These are phyloP conservation scores for Phycomyces blakesleeanus DNA, from an alignment of 192 early-diverging fungal species.

Conservation along the genomic window DNA sequence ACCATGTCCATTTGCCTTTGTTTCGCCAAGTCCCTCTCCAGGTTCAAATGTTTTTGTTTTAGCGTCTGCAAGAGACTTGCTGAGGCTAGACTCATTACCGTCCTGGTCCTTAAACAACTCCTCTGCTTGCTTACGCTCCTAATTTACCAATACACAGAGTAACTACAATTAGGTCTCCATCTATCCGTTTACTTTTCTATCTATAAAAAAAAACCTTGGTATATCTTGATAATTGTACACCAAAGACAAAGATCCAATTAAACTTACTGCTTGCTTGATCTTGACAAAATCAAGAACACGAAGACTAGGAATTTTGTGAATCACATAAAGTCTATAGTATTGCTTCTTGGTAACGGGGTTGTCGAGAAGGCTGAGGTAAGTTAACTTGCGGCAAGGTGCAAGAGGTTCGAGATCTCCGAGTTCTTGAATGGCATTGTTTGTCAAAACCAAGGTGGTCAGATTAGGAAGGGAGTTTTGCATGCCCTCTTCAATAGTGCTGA, in stretches of 20 bases:
- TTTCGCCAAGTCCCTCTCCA: conserved; percentile 58
- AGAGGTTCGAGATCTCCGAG: conserved; percentile 85
- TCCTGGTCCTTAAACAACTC: conserved; percentile 66
- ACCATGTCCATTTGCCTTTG: conserved; percentile 56
- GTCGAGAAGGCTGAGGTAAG: conserved; percentile 74
- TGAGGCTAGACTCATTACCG: conserved; percentile 61
- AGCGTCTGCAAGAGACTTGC: conserved; percentile 60
- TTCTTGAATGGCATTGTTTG: conserved; percentile 82
- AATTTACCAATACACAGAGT: background rate
- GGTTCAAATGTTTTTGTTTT: conserved; percentile 83
- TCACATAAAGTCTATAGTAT: conserved; percentile 80
- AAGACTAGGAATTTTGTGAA: conserved; percentile 74
- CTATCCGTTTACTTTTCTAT: too few species aligned
- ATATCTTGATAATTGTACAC: conserved; percentile 2
- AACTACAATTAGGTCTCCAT: too few species aligned
- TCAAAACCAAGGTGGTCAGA: conserved; percentile 75
- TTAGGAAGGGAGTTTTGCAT: conserved; percentile 69
- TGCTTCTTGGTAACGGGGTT: conserved; percentile 85
- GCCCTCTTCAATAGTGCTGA: conserved; percentile 70
- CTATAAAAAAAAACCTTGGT: background rate
- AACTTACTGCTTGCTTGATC: conserved; percentile 62
- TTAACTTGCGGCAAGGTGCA: conserved; percentile 36
- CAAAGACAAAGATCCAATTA: background rate
- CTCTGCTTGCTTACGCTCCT: conserved; percentile 84
- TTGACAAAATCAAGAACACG: conserved; percentile 85